Conservation (phyloP, 305 asterid species). For the Solanum hybrid region DNA sequence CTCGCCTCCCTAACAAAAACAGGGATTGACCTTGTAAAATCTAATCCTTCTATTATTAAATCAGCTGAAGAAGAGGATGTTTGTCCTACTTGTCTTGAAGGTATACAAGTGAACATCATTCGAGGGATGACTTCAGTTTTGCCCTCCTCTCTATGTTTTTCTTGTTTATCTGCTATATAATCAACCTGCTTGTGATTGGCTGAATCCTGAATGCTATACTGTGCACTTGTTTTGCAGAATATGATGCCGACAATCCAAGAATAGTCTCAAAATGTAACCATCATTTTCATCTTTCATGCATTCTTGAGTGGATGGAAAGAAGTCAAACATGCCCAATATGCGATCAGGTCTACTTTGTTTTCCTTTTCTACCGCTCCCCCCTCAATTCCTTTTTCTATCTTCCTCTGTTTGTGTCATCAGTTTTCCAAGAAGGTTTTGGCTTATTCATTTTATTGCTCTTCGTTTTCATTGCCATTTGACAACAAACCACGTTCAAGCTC, state of each 20-base stretch:
- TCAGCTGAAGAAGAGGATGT: conserved; percentile 45
- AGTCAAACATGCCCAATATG: conserved; percentile 78
- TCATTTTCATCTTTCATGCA: conserved; percentile 88
- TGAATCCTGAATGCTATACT: not conserved
- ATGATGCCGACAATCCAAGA: conserved; percentile 63
- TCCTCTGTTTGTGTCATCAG: not conserved
- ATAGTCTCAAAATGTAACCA: conserved; percentile 66
- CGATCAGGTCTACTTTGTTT: conserved; percentile 44
- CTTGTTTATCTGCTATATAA: not conserved
- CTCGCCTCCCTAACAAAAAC: conserved; percentile 33
- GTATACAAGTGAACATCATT: conserved; percentile 15
- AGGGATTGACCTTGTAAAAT: conserved; percentile 28
- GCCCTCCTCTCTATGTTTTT: not conserved
- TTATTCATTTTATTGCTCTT: not conserved
- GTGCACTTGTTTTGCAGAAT: conserved; percentile 37
- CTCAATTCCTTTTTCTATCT: not conserved
- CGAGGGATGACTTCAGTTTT: not conserved
- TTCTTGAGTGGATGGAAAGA: conserved; percentile 94
- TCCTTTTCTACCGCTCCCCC: not conserved
- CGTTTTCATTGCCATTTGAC: not conserved
- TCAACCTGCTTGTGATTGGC: not conserved
- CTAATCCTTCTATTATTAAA: conserved; percentile 18
- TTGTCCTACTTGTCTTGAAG: conserved; percentile 92
- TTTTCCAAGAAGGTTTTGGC: not conserved
- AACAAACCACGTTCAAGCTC: not conserved